phyloP scores from a whole-genome alignment of 306 rosid genomes.

The Medicago lupulina region DNA sequence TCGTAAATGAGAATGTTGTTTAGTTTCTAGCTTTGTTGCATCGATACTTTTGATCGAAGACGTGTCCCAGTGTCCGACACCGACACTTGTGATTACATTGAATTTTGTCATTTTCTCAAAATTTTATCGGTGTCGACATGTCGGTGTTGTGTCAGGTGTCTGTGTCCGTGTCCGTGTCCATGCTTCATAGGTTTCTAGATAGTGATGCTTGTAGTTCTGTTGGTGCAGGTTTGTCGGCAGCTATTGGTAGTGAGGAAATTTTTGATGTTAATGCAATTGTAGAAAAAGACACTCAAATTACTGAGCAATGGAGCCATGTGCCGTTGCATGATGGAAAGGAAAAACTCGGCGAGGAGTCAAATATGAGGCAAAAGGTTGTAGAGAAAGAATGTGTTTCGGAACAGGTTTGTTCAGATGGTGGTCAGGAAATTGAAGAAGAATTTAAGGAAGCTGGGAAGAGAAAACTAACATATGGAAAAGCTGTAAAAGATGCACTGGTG shows the following conservation, averaged over 20 bases:
- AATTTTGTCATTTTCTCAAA: too few relatives aligned
- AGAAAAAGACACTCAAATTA: conserved; percentile 28
- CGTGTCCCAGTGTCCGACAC: too few relatives aligned
- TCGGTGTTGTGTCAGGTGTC: too few relatives aligned
- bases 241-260: conserved; percentile 16
- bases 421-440: conserved; percentile 61
- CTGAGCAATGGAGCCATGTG: conserved; percentile 40
- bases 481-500: conserved; percentile 24
- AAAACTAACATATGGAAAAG: conserved; percentile 46
- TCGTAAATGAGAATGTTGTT: conserved; percentile 32
- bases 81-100: too few relatives aligned
- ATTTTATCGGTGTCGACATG: too few relatives aligned
- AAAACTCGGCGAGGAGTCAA: conserved; percentile 39
- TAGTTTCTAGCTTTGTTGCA: background rate
- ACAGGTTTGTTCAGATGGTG: conserved; percentile 41
- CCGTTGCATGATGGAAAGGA: conserved; percentile 43
- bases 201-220: conserved; percentile 37
- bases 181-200: conserved; percentile 10
- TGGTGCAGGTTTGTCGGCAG: conserved; percentile 29
- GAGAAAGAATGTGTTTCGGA: too few relatives aligned
- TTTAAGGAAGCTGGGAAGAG: conserved; percentile 44
- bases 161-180: too few relatives aligned
- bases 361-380: too few relatives aligned
- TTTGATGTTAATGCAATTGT: background rate
- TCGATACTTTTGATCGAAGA: too few relatives aligned